Percentiles rank a stretch among this genome's conserved stretches.
These are phyloP conservation scores for Salix brachista DNA, from an alignment of 345 rosid genomes.

Conservation along the genomic window DNA sequence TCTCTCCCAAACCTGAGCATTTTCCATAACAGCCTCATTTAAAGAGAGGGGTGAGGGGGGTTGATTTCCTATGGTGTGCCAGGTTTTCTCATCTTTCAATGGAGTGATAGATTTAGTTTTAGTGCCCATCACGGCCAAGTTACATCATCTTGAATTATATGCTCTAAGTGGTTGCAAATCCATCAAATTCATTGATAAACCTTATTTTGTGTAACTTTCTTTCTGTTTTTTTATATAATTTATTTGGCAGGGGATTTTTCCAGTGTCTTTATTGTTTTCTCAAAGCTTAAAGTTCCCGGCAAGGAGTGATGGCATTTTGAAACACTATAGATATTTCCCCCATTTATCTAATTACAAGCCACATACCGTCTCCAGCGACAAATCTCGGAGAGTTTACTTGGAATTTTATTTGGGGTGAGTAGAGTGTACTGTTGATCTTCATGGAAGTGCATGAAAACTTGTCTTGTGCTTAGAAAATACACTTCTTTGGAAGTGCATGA, in stretches of 20 bases:
- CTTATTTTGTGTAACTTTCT: not conserved
- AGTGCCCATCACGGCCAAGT: not conserved
- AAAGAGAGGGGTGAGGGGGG: not conserved
- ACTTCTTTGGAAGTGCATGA: not conserved
- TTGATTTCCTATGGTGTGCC: not conserved
- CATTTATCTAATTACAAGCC: conserved; percentile 47
- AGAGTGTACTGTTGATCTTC: not conserved
- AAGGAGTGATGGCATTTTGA: conserved; percentile 43
- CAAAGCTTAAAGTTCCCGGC: conserved; percentile 76
- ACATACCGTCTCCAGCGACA: conserved; percentile 24
- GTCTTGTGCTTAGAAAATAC: not conserved
- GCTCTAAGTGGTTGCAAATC: not conserved
- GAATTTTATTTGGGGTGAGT: conserved; percentile 92
- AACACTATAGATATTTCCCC: conserved; percentile 55
- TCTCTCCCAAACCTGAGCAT: not conserved
- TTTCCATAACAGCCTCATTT: not conserved
- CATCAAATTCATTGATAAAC: not conserved
- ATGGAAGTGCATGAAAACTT: conserved; percentile 1
- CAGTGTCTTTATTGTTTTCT: conserved; percentile 62
- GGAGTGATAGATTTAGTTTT: not conserved
- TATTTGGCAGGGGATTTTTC: conserved; percentile 61
- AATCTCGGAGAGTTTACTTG: conserved; percentile 77
- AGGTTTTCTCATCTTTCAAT: not conserved
- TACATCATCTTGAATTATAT: not conserved
- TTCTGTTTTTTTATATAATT: not conserved